Base-by-base conservation (phyloP, 2,329 filamentous ascomycete genomes). In the Phialocephala subalpina region DNA sequence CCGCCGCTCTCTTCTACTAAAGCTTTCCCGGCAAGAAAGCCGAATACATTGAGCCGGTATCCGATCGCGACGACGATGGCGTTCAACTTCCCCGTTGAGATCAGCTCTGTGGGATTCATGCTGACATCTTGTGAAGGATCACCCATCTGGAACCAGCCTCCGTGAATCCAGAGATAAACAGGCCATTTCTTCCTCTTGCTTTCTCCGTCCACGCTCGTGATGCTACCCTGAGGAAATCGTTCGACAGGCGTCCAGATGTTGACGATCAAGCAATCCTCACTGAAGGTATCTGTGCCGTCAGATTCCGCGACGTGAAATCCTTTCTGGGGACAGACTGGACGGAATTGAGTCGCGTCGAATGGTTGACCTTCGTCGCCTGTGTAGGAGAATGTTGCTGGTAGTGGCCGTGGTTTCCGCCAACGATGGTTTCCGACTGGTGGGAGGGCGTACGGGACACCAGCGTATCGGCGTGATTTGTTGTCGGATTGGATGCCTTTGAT, bases 131-230 rank as follows among this genome's bases (percentile, higher is more conserved):
- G 81, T 16, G 77, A 78, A 0, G 80, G 80, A 27, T 82, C 78
- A 14, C 81, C 81, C 36, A 82, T 76, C 65, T 83, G 81, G 67
- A 83, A 82, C 81, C 81, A 83, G 0, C 83, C 82, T 11, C 83
- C 82, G 65, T 83, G 80, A 22, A 82, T 75, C 67, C 77, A 81
- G 11, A 82, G 71, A 77, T 78, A 60, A 2, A 71, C 69, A 0
- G 69, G 69, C 61, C 62, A 71, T 45, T 66, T 64, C 22, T 57
- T 58, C 2, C 33, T 49, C 16, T 33, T 42, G 38, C 47, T 35
- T 12, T 65, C 63, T 8, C 14, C 58, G 6, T 38, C 6, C n/a
- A 33, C 29, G 9, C 29, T 38, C 22, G 38, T 14, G 14, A 42
- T 42, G 5, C 38, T 42, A 6, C 38, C 18, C 38, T 33, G 29